Evolutionary conservation across 352 stramenopile genomes (phyloP).

Genomic region (Blastocystis sp.): DNA sequence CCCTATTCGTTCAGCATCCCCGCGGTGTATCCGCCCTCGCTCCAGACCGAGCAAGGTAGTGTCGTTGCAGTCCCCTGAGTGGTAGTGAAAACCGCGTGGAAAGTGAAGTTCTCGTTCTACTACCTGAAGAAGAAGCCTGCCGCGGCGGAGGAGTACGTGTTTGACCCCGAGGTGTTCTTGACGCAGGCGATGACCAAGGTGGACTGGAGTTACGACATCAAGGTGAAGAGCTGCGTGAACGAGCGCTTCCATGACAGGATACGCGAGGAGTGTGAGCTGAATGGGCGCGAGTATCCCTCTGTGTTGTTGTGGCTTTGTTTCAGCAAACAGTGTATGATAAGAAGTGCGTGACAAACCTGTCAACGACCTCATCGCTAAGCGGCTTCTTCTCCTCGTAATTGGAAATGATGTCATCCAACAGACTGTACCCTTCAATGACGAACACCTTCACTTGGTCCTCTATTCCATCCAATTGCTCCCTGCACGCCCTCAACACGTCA

Average conservation of each 20-base stretch:
- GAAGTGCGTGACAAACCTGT: neutral
- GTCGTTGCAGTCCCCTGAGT: neutral
- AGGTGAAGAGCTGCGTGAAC: constrained; percentile 57
- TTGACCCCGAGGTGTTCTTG: constrained; percentile 29
- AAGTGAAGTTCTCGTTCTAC: constrained; percentile 57
- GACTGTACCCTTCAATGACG: neutral
- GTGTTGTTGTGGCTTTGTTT: neutral
- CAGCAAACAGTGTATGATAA: neutral
- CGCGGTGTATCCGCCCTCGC: constrained; percentile 30
- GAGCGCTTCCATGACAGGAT: neutral
- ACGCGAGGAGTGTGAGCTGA: neutral
- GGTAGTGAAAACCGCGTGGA: constrained; percentile 28
- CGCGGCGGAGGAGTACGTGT: neutral
- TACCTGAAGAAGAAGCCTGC: constrained; percentile 21
- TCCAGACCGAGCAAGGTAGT: constrained; percentile 29
- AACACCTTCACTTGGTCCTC: neutral
- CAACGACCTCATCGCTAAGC: neutral
- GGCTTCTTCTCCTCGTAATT: neutral
- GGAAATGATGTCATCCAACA: neutral
- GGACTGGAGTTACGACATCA: constrained; percentile 47
- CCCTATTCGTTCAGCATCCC: constrained; percentile 61
- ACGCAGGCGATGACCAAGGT: constrained; percentile 37
- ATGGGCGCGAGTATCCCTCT: neutral
- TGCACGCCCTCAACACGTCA: neutral
- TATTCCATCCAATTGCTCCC: neutral